These are phyloP conservation scores for Monosporascus sp. DNA, from an alignment of 2,329 filamentous ascomycete genomes.

Conservation along the genomic window DNA sequence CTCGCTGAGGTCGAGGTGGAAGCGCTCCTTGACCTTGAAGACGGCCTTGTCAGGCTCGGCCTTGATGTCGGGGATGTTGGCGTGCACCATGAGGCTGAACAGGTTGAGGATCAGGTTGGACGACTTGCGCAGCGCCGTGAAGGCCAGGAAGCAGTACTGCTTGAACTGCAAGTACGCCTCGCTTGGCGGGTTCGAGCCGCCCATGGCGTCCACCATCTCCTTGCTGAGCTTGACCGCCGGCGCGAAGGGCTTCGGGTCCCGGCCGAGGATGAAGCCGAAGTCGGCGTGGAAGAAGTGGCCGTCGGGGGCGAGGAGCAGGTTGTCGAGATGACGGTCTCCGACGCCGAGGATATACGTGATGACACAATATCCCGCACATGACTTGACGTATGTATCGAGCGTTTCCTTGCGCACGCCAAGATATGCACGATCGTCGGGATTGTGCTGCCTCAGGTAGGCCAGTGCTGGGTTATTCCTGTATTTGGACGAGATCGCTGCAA, in stretches of 20 bases:
- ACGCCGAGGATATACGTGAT: slow-evolving; percentile 98
- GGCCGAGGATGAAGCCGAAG: slow-evolving; percentile 95
- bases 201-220: slow-evolving; percentile 99
- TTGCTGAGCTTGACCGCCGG: slow-evolving; percentile 95
- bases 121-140: slow-evolving; percentile 83
- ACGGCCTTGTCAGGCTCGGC: slow-evolving; percentile 92
- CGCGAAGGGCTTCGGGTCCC: slow-evolving; percentile 95
- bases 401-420: slow-evolving; percentile 86
- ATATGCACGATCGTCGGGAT: slow-evolving; percentile 76
- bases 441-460: slow-evolving; percentile 81
- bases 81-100: slow-evolving; percentile 95
- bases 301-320: slow-evolving; percentile 82
- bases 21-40: slow-evolving; percentile 88
- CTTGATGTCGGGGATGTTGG: slow-evolving; percentile 92
- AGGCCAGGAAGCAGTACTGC: slow-evolving; percentile 93
- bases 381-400: slow-evolving; percentile 92
- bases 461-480: slow-evolving; percentile 72
- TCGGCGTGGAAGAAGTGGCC: slow-evolving; percentile 98
- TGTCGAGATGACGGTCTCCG: slow-evolving; percentile 92
- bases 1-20: slow-evolving; percentile 86
- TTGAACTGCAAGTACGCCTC: slow-evolving; percentile 86
- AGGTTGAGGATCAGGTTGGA: slow-evolving; percentile 90
- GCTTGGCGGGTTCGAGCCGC: slow-evolving; percentile 62
- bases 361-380: slow-evolving; percentile 95
- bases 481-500: slow-evolving; percentile 78